Evolutionary conservation across 2,329 filamentous ascomycete species (phyloP), one percentile per base, ranked within the genome.

Genomic region (Claviceps africana): DNA sequence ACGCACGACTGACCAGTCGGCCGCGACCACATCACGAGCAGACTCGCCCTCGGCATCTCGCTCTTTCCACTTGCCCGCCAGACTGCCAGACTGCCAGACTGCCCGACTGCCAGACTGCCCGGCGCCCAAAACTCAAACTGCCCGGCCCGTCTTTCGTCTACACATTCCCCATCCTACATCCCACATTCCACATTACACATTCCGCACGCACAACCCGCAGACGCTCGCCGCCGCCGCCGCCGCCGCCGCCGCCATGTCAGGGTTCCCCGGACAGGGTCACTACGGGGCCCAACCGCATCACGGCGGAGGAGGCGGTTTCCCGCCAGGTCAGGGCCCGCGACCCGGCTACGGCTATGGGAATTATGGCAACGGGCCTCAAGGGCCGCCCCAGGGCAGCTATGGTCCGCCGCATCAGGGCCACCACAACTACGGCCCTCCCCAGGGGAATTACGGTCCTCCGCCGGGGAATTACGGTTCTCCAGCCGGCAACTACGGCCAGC

Each of bases 231-330:
- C n/a, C n/a, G n/a, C n/a, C n/a, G n/a, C n/a, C n/a, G n/a, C n/a
- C n/a, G n/a, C n/a, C n/a, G n/a, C 10, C 21, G 17, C 30, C 50
- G 50, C 37, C 57, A 70, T 70, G 68, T 70, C 68, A 44, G 65
- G 67, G 57, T 70, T 67, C 60, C 68, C 69, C 33, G 69, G 68
- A 51, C 68, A 70, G 58, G 67, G 70, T 56, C 62, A 69, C 45
- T 60, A 71, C 58, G 67, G 68, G 54, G 56, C 62, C 35, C 57
- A 60, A 47, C 56, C 62, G 43, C 61, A 66, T 56, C 63, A 64
- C 48, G 61, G 61, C 40, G 56, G 62, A 51, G 60, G 61, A 31
- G 62, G 60, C 31, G 58, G 60, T 22, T 58, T 58, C 37, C 43
- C 54, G 25, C 56, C 60, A 28, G 60, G 59, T 7, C 51, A 53